Evolutionary conservation across 2,329 filamentous ascomycete species (phyloP).

Genomic region (Ophioceras dolichostomum): DNA sequence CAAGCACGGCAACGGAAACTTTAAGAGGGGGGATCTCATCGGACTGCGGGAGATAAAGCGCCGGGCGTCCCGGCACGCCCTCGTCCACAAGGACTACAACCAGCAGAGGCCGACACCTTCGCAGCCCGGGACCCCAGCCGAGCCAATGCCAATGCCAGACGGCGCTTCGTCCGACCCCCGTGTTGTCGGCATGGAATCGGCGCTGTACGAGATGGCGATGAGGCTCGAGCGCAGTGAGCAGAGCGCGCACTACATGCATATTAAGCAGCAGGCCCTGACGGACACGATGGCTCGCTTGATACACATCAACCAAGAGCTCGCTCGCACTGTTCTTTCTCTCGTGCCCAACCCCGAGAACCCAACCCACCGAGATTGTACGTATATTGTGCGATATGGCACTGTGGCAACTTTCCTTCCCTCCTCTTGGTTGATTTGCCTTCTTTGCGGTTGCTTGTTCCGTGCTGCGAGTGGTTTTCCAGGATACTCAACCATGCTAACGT

Average conservation of each 20-base stretch:
- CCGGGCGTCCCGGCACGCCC: slow-evolving; percentile 78
- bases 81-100: slow-evolving; percentile 87
- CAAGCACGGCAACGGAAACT: slow-evolving; percentile 94
- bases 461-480: background rate
- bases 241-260: slow-evolving; percentile 62
- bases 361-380: slow-evolving; percentile 72
- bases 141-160: slow-evolving; percentile 66
- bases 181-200: slow-evolving; percentile 65
- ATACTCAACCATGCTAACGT: slow-evolving; percentile 9
- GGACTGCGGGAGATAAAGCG: slow-evolving; percentile 92
- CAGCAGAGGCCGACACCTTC: slow-evolving; percentile 60
- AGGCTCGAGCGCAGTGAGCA: slow-evolving; percentile 77
- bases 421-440: slow-evolving; percentile 3
- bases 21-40: slow-evolving; percentile 87
- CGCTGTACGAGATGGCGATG: slow-evolving; percentile 65
- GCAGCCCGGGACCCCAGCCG: slow-evolving; percentile 74
- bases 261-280: slow-evolving; percentile 70
- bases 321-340: slow-evolving; percentile 60
- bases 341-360: slow-evolving; percentile 65
- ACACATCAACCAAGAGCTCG: slow-evolving; percentile 76
- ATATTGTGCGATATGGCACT: too few species aligned
- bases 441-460: background rate
- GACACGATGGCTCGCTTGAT: slow-evolving; percentile 62
- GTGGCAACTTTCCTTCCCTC: too few species aligned
- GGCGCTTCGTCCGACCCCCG: slow-evolving; percentile 53